These are phyloP conservation scores for Acorus gramineus DNA, from an alignment of 106 monocot genomes.

Conservation along the genomic window DNA sequence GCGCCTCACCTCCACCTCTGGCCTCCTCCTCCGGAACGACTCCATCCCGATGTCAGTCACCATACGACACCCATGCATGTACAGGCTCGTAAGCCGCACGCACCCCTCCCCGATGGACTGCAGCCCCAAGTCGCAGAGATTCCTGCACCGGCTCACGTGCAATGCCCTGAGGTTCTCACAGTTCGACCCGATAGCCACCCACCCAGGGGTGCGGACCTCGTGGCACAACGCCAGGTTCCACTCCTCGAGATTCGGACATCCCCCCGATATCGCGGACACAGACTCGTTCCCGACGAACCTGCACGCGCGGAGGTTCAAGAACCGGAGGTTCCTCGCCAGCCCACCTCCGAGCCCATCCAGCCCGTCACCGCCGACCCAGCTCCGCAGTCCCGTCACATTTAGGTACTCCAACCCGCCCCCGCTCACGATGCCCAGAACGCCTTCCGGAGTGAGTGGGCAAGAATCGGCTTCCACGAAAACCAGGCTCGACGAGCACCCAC, in stretches of 20 bases:
- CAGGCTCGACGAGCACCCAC: constrained; percentile 40
- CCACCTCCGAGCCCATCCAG: constrained; percentile 29
- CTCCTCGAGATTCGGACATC: constrained; percentile 74
- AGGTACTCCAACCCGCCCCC: constrained; percentile 70
- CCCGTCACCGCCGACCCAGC: constrained; percentile 24
- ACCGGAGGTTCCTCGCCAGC: constrained; percentile 32
- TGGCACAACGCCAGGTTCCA: constrained; percentile 86
- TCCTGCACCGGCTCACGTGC: constrained; percentile 76
- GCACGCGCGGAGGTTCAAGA: constrained; percentile 67
- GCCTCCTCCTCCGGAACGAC: constrained; percentile 43
- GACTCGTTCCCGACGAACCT: constrained; percentile 49
- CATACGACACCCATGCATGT: constrained; percentile 57
- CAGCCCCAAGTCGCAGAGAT: constrained; percentile 59
- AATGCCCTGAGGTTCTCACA: constrained; percentile 52
- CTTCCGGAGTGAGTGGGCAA: constrained; percentile 54
- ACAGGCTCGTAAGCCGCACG: constrained; percentile 22
- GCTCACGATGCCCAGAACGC: constrained; percentile 36
- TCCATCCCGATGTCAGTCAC: constrained; percentile 38
- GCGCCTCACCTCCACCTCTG: constrained; percentile 42
- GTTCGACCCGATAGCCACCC: constrained; percentile 51
- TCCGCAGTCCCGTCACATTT: constrained; percentile 37
- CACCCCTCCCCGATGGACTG: constrained; percentile 50
- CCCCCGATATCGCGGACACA: constrained; percentile 42
- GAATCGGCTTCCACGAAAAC: constrained; percentile 73
- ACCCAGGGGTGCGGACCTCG: constrained; percentile 43